Evolutionary conservation across 2,329 filamentous ascomycete genomes (phyloP).

Genomic region (Acrocalymma vagum): DNA sequence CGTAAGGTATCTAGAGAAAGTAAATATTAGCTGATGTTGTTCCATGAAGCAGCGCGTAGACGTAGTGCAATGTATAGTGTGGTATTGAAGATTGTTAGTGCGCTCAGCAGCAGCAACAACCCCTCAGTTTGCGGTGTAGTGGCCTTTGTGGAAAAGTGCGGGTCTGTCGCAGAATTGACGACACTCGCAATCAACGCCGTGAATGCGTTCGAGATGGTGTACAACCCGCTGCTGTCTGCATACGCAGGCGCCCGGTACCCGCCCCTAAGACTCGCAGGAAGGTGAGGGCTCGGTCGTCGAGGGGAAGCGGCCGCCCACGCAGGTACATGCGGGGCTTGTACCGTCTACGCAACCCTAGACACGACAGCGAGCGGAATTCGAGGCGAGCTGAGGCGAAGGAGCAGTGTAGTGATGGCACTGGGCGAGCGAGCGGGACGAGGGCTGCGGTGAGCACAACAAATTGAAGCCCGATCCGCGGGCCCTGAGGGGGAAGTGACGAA

Average conservation of each 20-base stretch:
- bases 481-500: slow-evolving; percentile 34
- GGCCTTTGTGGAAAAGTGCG: slow-evolving; percentile 11
- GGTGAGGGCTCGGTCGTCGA: too few relatives aligned
- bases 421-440: slow-evolving; percentile 25
- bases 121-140: slow-evolving; percentile 1
- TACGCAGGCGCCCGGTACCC: too few relatives aligned
- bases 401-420: slow-evolving; percentile 26
- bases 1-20: slow-evolving; percentile 32
- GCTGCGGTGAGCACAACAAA: slow-evolving; percentile 36
- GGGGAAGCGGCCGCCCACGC: slow-evolving; percentile 27
- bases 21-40: slow-evolving; percentile 32
- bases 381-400: slow-evolving; percentile 17
- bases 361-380: slow-evolving; percentile 14
- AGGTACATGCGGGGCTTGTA: slow-evolving; percentile 15
- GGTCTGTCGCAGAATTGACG: slow-evolving; percentile 2
- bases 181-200: too few relatives aligned
- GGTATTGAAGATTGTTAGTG: slow-evolving; percentile 3
- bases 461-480: slow-evolving; percentile 31
- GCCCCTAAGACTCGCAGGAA: too few relatives aligned
- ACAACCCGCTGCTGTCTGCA: too few relatives aligned
- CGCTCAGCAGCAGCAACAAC: slow-evolving; percentile 2
- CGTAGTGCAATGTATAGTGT: too few relatives aligned
- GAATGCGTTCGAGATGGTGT: too few relatives aligned
- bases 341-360: slow-evolving; percentile 12
- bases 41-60: slow-evolving; percentile 18